Evolutionary conservation across 345 rosid genomes (phyloP), one percentile per base, ranked within the genome.

Genomic region (Eucalyptus sp.): DNA sequence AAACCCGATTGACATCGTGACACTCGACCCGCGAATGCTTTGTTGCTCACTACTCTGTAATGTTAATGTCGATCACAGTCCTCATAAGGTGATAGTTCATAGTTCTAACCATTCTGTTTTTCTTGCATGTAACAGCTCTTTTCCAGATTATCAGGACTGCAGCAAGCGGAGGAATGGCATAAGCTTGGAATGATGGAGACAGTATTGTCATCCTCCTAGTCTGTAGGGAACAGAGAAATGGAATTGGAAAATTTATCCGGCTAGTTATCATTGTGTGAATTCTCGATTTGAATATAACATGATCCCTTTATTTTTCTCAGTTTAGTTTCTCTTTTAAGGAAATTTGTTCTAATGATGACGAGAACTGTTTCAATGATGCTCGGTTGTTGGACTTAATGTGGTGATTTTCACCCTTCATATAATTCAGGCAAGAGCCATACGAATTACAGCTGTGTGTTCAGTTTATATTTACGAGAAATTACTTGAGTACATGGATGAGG

Each of bases 121-220:
- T 83, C 15, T n/a, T 62, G 12, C 88, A 86, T 89, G 87, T 49
- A 88, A 90, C 99, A 96, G 99, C 99, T 91, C 96, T 97, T 37
- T 96, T 97, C 94, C 98, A 97, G 95, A 96, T 96, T 89, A 96
- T 96, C 92, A 95, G 99, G 93, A 96, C 98, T 4, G 98, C 98
- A 17, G 93, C 98, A 50, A 93, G 96, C 46, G 94, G 95, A 54
- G 96, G 96, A 88, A 92, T 91, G 96, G 95, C 96, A 3, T 95
- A 92, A 92, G 24, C 37, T 79, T 48, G 86, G 88, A 89, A 88
- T 88, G 86, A 90, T 86, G 71, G 87, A 76, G 83, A 37, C 46
- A 76, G 83, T 41, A 76, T 37, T 76, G 48, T 10, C 44, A 62
- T 87, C 49, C 51, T 31, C 48, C 31, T 33, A 66, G 54, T 44